Conservation (phyloP, 1,284 basidiomycete species). For the Marasmius sp. region DNA sequence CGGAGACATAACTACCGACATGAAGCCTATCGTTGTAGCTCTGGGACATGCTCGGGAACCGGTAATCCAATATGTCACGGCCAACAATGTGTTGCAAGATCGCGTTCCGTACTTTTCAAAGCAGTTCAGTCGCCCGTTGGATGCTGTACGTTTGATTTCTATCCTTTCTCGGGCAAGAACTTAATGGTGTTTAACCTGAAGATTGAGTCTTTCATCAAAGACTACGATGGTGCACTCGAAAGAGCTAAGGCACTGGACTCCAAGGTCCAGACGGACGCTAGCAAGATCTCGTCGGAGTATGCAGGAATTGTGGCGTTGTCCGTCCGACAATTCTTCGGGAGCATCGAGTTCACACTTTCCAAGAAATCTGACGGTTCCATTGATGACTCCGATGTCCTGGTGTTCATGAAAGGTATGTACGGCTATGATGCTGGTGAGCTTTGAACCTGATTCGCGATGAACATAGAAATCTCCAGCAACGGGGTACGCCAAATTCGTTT, state of each 20-base stretch:
- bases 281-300: constrained; percentile 56
- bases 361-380: constrained; percentile 48
- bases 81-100: constrained; percentile 42
- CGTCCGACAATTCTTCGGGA: constrained; percentile 59
- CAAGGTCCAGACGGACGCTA: constrained; percentile 53
- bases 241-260: constrained; percentile 54
- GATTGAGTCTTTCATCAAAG: constrained; percentile 47
- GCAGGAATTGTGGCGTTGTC: constrained; percentile 57
- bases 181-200: constrained; percentile 48
- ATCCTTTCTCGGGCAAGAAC: constrained; percentile 55
- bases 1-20: constrained; percentile 35
- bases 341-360: constrained; percentile 61
- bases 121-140: no score
- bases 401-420: constrained; percentile 44
- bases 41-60: constrained; percentile 63
- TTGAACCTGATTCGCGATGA: no score
- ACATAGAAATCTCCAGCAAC: background rate
- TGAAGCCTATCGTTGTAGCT: constrained; percentile 41
- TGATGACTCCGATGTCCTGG: constrained; percentile 56
- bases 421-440: no score
- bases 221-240: constrained; percentile 46
- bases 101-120: constrained; percentile 18
- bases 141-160: constrained; percentile 19
- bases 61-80: constrained; percentile 52
- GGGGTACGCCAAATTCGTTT: background rate